Percentiles rank a stretch among this genome's conserved stretches.
phyloP scores from a whole-genome alignment of 177 flowering plant species.

The Vitis hybrid region DNA sequence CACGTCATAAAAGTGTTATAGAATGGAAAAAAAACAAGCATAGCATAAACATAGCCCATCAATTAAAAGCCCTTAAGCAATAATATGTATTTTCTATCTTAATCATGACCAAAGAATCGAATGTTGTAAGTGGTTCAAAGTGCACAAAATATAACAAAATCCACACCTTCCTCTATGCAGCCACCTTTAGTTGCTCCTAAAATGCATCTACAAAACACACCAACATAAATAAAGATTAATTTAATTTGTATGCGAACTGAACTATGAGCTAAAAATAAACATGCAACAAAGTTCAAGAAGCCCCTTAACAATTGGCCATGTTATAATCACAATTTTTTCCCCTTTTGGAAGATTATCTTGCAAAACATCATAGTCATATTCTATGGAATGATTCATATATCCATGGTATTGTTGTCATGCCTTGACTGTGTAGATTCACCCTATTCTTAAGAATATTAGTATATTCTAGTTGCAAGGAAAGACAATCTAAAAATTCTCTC shows the following conservation, averaged over 20 bases:
- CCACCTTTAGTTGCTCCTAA: conserved; percentile 57
- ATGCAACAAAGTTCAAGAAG: no score
- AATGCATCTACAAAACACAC: conserved; percentile 44
- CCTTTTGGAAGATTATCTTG: no score
- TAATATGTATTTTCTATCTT: background rate
- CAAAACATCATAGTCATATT: no score
- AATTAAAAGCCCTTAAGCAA: background rate
- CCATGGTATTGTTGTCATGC: no score
- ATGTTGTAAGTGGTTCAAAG: conserved; percentile 3
- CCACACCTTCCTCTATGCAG: conserved; percentile 62
- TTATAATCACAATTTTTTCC: background rate
- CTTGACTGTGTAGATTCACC: no score
- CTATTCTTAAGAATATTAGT: no score
- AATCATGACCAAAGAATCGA: no score
- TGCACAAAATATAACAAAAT: background rate
- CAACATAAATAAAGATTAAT: background rate
- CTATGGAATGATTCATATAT: no score
- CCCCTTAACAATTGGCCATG: background rate
- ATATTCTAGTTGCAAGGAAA: no score
- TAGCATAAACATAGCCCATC: background rate
- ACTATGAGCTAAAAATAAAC: no score
- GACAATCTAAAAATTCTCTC: no score
- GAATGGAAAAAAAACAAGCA: no score
- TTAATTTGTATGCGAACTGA: background rate
- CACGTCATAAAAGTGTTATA: background rate